phyloP scores from a whole-genome alignment of 805 yeast genomes.

The Schizosaccharomyces japonicus region DNA sequence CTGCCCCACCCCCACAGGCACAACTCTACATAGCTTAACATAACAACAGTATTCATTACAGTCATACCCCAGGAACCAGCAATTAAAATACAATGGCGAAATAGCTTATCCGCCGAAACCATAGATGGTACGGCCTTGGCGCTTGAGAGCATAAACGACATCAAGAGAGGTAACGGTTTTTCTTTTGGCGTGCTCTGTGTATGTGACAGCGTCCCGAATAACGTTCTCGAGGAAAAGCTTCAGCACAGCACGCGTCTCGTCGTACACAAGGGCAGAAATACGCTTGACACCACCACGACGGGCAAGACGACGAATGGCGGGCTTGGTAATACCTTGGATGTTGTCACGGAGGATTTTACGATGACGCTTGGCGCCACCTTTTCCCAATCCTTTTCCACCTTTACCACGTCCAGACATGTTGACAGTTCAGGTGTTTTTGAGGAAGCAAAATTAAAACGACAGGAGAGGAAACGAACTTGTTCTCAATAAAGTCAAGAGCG shows the following conservation, averaged over 20 bases:
- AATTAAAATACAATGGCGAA: background rate
- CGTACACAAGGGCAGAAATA: constrained; percentile 84
- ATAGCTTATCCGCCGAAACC: constrained; percentile 89
- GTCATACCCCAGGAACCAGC: background rate
- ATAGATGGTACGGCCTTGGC: constrained; percentile 98
- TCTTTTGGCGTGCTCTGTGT: constrained; percentile 99
- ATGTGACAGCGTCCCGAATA: constrained; percentile 96
- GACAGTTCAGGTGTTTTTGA: no score
- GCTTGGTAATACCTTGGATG: constrained; percentile 98
- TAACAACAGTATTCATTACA: no score
- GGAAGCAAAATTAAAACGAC: no score
- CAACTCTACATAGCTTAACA: no score
- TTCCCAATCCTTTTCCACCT: constrained; percentile 99
- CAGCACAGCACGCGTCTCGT: constrained; percentile 92
- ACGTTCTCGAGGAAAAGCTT: constrained; percentile 91
- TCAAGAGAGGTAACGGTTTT: constrained; percentile 97
- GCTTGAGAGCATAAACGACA: constrained; percentile 96
- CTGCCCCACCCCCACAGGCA: no score
- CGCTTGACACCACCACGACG: constrained; percentile 99
- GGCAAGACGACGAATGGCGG: constrained; percentile 98
- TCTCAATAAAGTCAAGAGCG: no score
- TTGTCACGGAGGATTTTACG: constrained; percentile 97
- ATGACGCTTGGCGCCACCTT: constrained; percentile 99
- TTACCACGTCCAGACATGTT: constrained; percentile 95
- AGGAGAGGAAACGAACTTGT: no score